These are phyloP conservation scores for Phytophthora parvispora DNA, from an alignment of 352 stramenopile species.

Conservation along the genomic window DNA sequence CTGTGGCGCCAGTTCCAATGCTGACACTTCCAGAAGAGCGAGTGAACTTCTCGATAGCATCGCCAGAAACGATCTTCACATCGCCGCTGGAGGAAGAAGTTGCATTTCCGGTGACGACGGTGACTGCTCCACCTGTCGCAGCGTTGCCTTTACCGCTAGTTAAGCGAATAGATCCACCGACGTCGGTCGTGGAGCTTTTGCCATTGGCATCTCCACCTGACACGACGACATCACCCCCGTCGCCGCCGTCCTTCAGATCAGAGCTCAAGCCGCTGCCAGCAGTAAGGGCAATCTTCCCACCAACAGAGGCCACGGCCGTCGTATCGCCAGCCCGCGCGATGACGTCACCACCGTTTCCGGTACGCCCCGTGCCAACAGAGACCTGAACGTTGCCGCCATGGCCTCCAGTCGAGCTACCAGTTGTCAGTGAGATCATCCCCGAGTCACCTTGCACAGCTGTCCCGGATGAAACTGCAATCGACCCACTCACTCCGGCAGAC, in stretches of 20 bases:
- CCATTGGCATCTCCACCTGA: constrained; percentile 70
- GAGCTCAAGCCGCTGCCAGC: constrained; percentile 51
- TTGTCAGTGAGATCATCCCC: constrained; percentile 73
- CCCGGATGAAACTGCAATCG: constrained; percentile 73
- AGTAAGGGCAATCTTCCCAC: constrained; percentile 58
- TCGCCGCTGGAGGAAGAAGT: constrained; percentile 72
- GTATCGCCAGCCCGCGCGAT: constrained; percentile 75
- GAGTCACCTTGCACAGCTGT: constrained; percentile 64
- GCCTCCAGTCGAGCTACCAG: constrained; percentile 68
- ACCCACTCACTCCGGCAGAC: constrained; percentile 76
- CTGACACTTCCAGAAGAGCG: constrained; percentile 57
- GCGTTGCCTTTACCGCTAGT: constrained; percentile 56
- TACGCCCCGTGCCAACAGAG: constrained; percentile 61
- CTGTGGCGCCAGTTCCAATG: constrained; percentile 48
- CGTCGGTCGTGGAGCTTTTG: constrained; percentile 46
- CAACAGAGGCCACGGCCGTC: constrained; percentile 42
- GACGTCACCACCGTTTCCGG: constrained; percentile 75
- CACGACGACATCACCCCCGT: constrained; percentile 76
- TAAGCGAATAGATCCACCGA: constrained; percentile 60
- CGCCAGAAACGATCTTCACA: constrained; percentile 61
- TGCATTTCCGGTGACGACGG: constrained; percentile 59
- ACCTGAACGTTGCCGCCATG: constrained; percentile 77
- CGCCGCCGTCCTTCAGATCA: constrained; percentile 68
- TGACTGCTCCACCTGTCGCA: constrained; percentile 66
- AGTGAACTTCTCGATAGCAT: constrained; percentile 50